phyloP scores from a whole-genome alignment of 164 flowering plant genomes.

The Paratinospora sagittata region DNA sequence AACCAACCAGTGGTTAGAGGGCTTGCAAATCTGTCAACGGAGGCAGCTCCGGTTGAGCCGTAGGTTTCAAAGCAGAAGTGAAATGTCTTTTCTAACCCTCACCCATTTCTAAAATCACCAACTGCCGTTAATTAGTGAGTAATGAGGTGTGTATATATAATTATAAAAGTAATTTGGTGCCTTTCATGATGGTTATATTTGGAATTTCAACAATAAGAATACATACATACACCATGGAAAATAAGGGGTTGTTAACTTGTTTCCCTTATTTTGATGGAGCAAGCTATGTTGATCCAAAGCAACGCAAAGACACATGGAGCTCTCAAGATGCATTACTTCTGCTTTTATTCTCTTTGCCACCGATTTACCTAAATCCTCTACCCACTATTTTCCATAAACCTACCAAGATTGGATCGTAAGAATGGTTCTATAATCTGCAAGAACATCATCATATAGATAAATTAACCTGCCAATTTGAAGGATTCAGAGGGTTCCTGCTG shows the following conservation, averaged over 20 bases:
- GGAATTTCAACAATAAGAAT: not conserved
- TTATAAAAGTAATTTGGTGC: not conserved
- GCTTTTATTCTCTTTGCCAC: not conserved
- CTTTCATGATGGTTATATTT: not conserved
- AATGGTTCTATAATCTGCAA: not conserved
- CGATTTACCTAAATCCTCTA: not conserved
- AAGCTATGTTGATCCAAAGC: slow-evolving; percentile 8
- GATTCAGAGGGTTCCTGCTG: not conserved
- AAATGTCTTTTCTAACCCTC: slow-evolving; percentile 9
- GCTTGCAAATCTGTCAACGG: slow-evolving; percentile 8
- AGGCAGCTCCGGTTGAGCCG: not conserved
- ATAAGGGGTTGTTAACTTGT: not conserved
- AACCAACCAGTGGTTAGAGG: slow-evolving; percentile 24
- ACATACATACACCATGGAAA: too few relatives aligned
- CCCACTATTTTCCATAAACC: not conserved
- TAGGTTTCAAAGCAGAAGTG: slow-evolving; percentile 1
- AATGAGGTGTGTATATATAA: too few relatives aligned
- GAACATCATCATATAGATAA: not conserved
- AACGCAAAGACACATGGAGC: slow-evolving; percentile 35
- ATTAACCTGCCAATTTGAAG: not conserved
- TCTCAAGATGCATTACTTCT: slow-evolving; percentile 22
- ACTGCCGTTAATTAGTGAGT: too few relatives aligned
- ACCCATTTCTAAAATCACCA: not conserved
- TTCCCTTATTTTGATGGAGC: not conserved
- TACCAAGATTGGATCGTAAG: not conserved